These are phyloP conservation scores for Ophiosphaerella korrae DNA, from an alignment of 2,329 filamentous ascomycete genomes.

Conservation along the genomic window DNA sequence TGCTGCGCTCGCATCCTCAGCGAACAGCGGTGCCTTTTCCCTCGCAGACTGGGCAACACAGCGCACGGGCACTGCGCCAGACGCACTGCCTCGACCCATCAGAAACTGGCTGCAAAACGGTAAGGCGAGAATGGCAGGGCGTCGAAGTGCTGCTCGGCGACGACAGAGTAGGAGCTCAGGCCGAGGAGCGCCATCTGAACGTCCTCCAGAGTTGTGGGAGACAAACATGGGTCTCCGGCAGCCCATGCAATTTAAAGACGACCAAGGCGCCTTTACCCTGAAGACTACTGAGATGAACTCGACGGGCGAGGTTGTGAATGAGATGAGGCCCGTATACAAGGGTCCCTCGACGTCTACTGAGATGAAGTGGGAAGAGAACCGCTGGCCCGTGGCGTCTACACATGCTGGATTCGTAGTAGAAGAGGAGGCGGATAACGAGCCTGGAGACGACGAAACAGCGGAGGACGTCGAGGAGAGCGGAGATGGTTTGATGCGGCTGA, in stretches of 20 bases:
- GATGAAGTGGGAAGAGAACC: neutral
- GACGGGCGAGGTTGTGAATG: neutral
- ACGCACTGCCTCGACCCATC: conserved; percentile 5
- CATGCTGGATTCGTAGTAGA: neutral
- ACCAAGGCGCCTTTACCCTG: neutral
- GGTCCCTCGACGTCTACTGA: neutral
- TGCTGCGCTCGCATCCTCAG: conserved; percentile 4
- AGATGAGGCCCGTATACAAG: neutral
- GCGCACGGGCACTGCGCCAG: neutral
- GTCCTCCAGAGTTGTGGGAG: neutral
- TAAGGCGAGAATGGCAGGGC: neutral
- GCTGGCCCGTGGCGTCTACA: neutral
- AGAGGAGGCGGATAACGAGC: conserved; percentile 1
- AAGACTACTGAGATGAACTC: neutral
- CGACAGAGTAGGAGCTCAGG: neutral
- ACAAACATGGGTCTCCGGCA: neutral
- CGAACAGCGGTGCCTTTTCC: neutral
- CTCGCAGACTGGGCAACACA: conserved; percentile 3
- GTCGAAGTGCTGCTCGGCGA: neutral
- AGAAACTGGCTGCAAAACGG: neutral
- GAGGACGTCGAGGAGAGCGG: neutral
- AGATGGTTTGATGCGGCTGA: conserved; percentile 1
- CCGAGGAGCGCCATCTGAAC: neutral
- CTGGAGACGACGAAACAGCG: neutral
- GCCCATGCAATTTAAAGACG: conserved; percentile 3